Evolutionary conservation across 2,329 filamentous ascomycete genomes (phyloP).

Genomic region (Apiospora hydei): DNA sequence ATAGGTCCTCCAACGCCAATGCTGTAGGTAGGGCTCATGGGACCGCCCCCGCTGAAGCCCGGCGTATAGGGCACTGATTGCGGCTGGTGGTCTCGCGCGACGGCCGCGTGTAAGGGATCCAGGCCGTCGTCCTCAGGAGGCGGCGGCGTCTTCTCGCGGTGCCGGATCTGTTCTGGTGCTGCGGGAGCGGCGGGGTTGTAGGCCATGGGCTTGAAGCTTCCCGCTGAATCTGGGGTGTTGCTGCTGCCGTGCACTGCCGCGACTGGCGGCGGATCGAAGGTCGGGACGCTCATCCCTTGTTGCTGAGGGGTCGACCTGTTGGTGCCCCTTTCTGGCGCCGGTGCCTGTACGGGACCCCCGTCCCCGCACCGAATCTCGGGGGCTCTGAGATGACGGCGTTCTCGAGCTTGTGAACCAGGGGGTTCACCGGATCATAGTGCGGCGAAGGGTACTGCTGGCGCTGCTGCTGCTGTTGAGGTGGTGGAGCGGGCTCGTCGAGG

Average conservation of each 20-base stretch:
- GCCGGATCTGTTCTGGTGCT: constrained; percentile 73
- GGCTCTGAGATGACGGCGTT: constrained; percentile 71
- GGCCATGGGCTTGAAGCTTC: constrained; percentile 66
- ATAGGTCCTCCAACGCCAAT: constrained; percentile 36
- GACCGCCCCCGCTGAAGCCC: constrained; percentile 49
- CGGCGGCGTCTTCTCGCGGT: constrained; percentile 81
- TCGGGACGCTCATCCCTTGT: background rate
- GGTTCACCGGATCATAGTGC: constrained; percentile 59
- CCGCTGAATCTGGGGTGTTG: constrained; percentile 41
- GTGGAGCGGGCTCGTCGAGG: constrained; percentile 67
- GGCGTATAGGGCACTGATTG: constrained; percentile 62
- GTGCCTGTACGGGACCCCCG: constrained; percentile 22
- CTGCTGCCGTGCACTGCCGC: constrained; percentile 39
- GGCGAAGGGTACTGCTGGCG: constrained; percentile 41
- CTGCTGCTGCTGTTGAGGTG: constrained; percentile 47
- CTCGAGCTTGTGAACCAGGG: constrained; percentile 78
- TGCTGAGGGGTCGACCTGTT: background rate
- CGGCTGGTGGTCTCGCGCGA: constrained; percentile 63
- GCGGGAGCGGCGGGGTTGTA: constrained; percentile 83
- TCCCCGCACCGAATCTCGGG: constrained; percentile 48
- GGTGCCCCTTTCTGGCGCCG: background rate
- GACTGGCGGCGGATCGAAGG: constrained; percentile 51
- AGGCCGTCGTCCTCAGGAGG: constrained; percentile 71
- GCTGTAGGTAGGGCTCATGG: constrained; percentile 49
- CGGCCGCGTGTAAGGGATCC: constrained; percentile 64